Percentiles rank a stretch among this genome's conserved stretches.
Evolutionary conservation across 1,139 yeast species (phyloP).

Genomic region (Lodderomyces jiufengensis): DNA sequence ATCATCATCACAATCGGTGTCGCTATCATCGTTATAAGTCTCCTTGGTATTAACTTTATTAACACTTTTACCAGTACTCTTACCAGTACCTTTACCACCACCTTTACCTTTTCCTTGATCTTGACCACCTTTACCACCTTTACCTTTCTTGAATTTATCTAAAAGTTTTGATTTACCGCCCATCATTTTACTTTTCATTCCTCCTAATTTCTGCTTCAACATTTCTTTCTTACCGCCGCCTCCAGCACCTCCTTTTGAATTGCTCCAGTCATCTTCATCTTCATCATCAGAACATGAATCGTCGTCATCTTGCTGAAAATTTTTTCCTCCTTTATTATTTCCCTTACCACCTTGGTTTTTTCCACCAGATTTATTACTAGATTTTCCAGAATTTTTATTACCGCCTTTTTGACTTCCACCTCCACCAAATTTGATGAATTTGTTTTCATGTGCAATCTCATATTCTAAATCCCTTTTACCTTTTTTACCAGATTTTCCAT

Average conservation of each 20-base stretch:
- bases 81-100: constrained; percentile 1
- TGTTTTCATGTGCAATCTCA: constrained; percentile 2
- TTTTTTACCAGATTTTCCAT: constrained; percentile 1
- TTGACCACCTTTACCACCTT: constrained; percentile 2
- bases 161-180: constrained; percentile 3
- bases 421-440: constrained; percentile 1
- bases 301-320: too few species aligned
- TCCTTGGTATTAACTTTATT: constrained; percentile 1
- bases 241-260: constrained; percentile 1
- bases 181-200: constrained; percentile 1
- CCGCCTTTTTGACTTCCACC: constrained; percentile 1
- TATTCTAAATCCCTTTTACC: constrained; percentile 4
- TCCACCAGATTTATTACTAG: too few species aligned
- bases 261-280: constrained; percentile 2
- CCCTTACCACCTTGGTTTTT: constrained; percentile 1
- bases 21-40: neutral
- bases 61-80: constrained; percentile 4
- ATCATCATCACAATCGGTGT: constrained; percentile 6
- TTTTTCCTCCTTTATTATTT: neutral
- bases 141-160: neutral
- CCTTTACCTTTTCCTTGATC: constrained; percentile 5
- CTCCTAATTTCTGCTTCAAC: constrained; percentile 4
- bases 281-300: constrained; percentile 3
- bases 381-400: too few species aligned
- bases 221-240: constrained; percentile 4